Conservation (phyloP, 371 early-diverging fungal genomes). For the Haplosporangium sp. region DNA sequence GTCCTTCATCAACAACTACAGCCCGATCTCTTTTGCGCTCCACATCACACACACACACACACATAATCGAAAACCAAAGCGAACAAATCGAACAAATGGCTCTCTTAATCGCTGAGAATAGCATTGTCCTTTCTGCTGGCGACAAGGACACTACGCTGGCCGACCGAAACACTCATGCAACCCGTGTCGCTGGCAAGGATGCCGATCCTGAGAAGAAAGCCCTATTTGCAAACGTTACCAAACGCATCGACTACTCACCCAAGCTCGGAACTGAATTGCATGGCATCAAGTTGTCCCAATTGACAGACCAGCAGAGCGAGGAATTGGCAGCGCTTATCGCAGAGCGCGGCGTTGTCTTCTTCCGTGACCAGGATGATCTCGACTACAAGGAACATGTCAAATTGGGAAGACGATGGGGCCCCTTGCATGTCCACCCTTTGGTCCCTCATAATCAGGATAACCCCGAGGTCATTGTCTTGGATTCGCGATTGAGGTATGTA, state of each 20-base stretch:
- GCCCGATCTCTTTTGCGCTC: no score
- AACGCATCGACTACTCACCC: conserved; percentile 69
- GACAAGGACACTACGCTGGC: conserved; percentile 41
- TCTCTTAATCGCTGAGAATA: conserved; percentile 15
- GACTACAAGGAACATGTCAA: conserved; percentile 61
- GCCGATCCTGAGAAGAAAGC: conserved; percentile 72
- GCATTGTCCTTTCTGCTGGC: conserved; percentile 35
- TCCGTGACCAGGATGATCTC: conserved; percentile 66
- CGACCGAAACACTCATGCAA: conserved; percentile 53
- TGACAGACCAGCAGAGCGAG: conserved; percentile 65
- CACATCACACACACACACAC: no score
- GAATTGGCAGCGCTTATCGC: conserved; percentile 67
- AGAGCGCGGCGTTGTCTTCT: conserved; percentile 72
- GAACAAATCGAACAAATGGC: conserved; percentile 10
- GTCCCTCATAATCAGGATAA: conserved; percentile 51
- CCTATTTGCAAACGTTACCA: conserved; percentile 64
- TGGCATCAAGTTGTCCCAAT: conserved; percentile 63
- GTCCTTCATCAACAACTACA: no score
- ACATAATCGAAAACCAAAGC: neutral
- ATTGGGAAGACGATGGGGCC: conserved; percentile 64
- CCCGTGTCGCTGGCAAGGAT: conserved; percentile 57
- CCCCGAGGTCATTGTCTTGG: conserved; percentile 51
- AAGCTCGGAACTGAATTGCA: conserved; percentile 76
- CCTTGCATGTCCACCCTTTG: conserved; percentile 68
- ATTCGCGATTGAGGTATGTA: conserved; percentile 35